Evolutionary conservation across 257 asterid species (phyloP).

Genomic region (Echites panduratus): DNA sequence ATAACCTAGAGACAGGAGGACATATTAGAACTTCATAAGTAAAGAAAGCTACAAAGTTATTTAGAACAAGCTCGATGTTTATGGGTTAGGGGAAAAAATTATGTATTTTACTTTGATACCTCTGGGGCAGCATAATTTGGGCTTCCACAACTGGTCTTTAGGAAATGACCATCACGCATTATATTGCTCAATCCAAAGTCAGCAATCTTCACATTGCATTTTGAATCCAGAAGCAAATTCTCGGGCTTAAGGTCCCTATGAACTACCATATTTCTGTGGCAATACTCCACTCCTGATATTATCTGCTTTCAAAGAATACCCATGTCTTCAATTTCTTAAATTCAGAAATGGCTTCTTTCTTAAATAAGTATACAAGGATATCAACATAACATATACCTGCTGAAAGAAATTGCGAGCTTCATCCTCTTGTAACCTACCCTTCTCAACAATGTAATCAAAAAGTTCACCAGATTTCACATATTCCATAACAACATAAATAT

Average conservation of each 20-base stretch:
- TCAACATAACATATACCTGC: constrained; percentile 49
- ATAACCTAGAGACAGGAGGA: constrained; percentile 51
- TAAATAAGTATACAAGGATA: background rate
- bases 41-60: background rate
- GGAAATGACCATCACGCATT: constrained; percentile 94
- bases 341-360: background rate
- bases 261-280: constrained; percentile 95
- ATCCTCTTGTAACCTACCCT: constrained; percentile 82
- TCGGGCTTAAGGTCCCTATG: constrained; percentile 96
- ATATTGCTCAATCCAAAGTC: constrained; percentile 92
- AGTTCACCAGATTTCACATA: constrained; percentile 86
- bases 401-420: constrained; percentile 84
- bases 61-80: background rate
- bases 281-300: constrained; percentile 91
- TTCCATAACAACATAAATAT: constrained; percentile 88
- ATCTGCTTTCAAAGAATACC: constrained; percentile 47
- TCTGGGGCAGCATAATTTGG: constrained; percentile 98
- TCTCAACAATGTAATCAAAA: constrained; percentile 94
- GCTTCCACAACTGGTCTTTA: constrained; percentile 95
- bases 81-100: background rate
- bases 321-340: background rate
- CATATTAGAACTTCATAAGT: background rate
- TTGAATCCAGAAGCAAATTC: constrained; percentile 87
- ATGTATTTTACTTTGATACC: constrained; percentile 30
- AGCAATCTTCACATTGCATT: constrained; percentile 79